Conservation (phyloP, 2,329 filamentous ascomycete genomes). For the Ophiostoma himal-ulmi region DNA sequence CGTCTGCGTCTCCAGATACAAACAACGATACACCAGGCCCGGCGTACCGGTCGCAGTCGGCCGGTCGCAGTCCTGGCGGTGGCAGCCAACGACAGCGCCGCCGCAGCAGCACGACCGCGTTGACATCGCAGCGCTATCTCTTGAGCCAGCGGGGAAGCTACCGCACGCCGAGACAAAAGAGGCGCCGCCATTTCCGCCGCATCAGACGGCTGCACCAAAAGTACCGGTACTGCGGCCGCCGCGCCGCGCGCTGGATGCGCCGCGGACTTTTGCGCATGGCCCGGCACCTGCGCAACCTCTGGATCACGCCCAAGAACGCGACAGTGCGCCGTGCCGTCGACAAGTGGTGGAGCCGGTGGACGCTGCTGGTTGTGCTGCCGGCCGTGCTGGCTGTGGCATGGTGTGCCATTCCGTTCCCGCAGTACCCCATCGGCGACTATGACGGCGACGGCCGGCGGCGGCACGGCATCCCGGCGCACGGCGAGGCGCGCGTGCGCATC, state of each 20-base stretch:
- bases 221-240: constrained; percentile 30
- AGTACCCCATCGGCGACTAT: constrained; percentile 49
- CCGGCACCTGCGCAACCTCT: constrained; percentile 46
- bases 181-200: constrained; percentile 15
- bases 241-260: constrained; percentile 27
- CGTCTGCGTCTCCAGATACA: background rate
- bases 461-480: constrained; percentile 54
- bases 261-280: constrained; percentile 29
- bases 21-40: background rate
- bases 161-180: background rate
- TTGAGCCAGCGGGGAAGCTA: background rate
- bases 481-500: constrained; percentile 56
- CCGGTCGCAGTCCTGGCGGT: background rate
- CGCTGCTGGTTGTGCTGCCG: constrained; percentile 55
- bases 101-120: constrained; percentile 13
- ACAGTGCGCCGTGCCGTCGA: constrained; percentile 55
- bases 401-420: constrained; percentile 61
- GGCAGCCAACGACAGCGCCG: constrained; percentile 7
- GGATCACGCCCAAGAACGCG: constrained; percentile 54
- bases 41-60: constrained; percentile 12
- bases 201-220: constrained; percentile 1
- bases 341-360: constrained; percentile 59
- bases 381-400: constrained; percentile 56
- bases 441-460: constrained; percentile 27
- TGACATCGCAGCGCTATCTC: constrained; percentile 18